Percentiles rank a stretch among this genome's conserved stretches.
phyloP scores from a whole-genome alignment of 768 basidiomycete genomes.

The Naganishia randhawae region DNA sequence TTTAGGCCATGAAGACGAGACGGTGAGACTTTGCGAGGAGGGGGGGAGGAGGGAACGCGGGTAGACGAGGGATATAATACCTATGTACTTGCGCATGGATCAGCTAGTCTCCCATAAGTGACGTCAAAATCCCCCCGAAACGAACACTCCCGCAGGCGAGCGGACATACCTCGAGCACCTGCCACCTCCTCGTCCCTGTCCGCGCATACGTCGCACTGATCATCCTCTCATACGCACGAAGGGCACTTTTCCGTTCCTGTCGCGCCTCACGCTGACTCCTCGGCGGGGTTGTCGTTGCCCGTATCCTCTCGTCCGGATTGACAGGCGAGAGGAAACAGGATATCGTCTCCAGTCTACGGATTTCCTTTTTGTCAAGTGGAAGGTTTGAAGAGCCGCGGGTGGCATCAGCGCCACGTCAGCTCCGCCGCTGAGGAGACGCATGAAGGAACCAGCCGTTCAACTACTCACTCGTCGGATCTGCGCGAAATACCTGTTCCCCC shows the following conservation, averaged over 20 bases:
- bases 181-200: neutral
- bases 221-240: slow-evolving; percentile 3
- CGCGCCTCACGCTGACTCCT: neutral
- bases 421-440: neutral
- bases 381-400: neutral
- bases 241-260: neutral
- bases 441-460: neutral
- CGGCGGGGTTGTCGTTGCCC: neutral
- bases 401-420: neutral
- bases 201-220: slow-evolving; percentile 4
- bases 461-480: slow-evolving; percentile 1
- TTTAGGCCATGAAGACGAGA: too few species aligned
- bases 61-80: neutral
- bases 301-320: neutral
- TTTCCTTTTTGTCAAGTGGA: neutral
- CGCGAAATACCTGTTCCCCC: neutral
- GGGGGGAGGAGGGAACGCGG: neutral
- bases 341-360: neutral
- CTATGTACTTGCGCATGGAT: neutral
- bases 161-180: neutral
- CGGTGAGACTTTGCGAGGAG: neutral
- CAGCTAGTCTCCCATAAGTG: neutral
- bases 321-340: neutral
- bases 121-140: too few species aligned
- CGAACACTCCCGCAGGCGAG: too few species aligned